These are phyloP conservation scores for Canna indica DNA, from an alignment of 176 grass and related monocot species.

Conservation along the genomic window DNA sequence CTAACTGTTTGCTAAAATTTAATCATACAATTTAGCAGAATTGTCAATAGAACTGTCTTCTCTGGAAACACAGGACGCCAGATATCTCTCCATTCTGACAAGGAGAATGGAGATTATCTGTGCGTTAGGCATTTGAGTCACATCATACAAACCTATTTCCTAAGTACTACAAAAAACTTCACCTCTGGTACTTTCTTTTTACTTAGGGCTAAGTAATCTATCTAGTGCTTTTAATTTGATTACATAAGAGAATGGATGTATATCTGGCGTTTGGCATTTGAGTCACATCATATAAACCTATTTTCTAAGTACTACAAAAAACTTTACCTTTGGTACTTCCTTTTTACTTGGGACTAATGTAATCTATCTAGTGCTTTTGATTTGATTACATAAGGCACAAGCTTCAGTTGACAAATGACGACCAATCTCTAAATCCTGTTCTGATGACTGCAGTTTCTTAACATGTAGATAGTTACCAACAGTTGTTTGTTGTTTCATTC, in stretches of 20 bases:
- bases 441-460: not conserved
- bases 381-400: no score
- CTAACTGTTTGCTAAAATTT: not conserved
- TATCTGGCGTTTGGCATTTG: not conserved
- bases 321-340: not conserved
- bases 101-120: not conserved
- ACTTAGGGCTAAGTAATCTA: not conserved
- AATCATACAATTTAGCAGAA: not conserved
- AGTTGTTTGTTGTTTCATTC: not conserved
- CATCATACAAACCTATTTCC: not conserved
- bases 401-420: not conserved
- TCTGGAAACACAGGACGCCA: not conserved
- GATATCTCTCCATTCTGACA: not conserved
- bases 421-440: not conserved
- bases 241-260: no score
- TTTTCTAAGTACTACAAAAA: not conserved
- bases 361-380: not conserved
- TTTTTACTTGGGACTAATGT: no score
- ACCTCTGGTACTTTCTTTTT: not conserved
- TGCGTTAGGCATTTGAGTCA: not conserved
- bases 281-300: not conserved
- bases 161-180: not conserved
- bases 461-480: not conserved
- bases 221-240: not conserved
- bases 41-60: not conserved